Evolutionary conservation across 805 yeast genomes (phyloP), one percentile per base, ranked within the genome.

Genomic region (Scheffersomyces stipitis): DNA sequence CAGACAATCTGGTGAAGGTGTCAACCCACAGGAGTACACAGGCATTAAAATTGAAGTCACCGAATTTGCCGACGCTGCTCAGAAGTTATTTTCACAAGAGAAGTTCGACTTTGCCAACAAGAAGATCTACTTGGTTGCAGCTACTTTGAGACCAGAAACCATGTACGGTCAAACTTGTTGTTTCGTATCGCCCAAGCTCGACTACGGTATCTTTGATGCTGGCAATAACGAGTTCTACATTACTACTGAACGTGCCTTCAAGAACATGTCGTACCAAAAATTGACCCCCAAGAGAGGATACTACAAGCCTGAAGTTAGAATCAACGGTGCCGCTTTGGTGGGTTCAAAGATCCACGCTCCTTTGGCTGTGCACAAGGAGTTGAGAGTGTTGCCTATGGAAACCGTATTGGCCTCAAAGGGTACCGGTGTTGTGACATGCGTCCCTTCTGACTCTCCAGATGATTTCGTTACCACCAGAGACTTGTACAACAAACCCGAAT

Each of bases 101-200:
- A 66, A 68, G 26, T 68, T 80, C 35, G 74, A 71, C 39, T 39
- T 66, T 18, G 49, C 60, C 17, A 70, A 65, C 41, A 87, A 86
- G 70, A 84, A 81, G 51, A 73, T 89, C 18, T 88, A 62, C 69
- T 73, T 93, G 43, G 88, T 93, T 33, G 99, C 99, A 41, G 98
- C 98, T 18, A 93, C 99, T 51, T 79, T 93, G 58, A 83, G 99
- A 71, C 97, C 99, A 22, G 99, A 93, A 71, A 93, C 99, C 51
- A 88, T 93, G 97, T 90, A 90, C 58, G 98, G 97, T 46, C 98
- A 93, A 73, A 87, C 96, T 4, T 87, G 96, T 75, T 90, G 97
- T 76, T 93, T 91, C 55, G 98, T 93, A 16, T 86, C 96, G 18
- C 96, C 98, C 60, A 88, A 86, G 71, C 87, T 93, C 52, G 79